Percentiles rank a stretch among this genome's conserved stretches.
Evolutionary conservation across 2,329 filamentous ascomycete species (phyloP).

Genomic region (Neonectria ditissima): DNA sequence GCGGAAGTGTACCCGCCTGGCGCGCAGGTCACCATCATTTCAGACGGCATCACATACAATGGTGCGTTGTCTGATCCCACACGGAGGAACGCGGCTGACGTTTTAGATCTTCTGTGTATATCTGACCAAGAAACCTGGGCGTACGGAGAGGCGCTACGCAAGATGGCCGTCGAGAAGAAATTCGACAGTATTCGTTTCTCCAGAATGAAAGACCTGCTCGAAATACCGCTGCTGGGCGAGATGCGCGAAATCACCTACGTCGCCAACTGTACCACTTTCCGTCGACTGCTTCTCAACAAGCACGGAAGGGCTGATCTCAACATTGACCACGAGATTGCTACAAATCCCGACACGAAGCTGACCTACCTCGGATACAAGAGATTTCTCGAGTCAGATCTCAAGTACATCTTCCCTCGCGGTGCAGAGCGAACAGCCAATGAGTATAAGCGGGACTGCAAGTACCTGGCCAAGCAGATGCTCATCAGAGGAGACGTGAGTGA

Average conservation of each 20-base stretch:
- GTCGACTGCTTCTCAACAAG: conserved; percentile 42
- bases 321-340: conserved; percentile 45
- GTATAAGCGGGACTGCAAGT: conserved; percentile 44
- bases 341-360: conserved; percentile 43
- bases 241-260: conserved; percentile 56
- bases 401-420: conserved; percentile 44
- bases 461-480: conserved; percentile 49
- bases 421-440: conserved; percentile 33
- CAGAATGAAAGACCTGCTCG: conserved; percentile 58
- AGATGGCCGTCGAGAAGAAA: conserved; percentile 51
- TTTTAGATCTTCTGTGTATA: no score
- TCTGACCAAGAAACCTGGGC: conserved; percentile 60
- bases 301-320: conserved; percentile 42
- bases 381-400: conserved; percentile 47
- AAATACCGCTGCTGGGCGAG: conserved; percentile 52
- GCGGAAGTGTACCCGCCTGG: conserved; percentile 43
- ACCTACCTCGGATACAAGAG: conserved; percentile 47
- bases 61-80: no score
- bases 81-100: no score
- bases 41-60: conserved; percentile 66
- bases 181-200: conserved; percentile 59
- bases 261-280: conserved; percentile 47
- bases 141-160: conserved; percentile 60
- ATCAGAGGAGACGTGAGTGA: conserved; percentile 45
- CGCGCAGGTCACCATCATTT: conserved; percentile 56